Conservation (phyloP, 2,329 filamentous ascomycete species). For the Fusarium paranaense region DNA sequence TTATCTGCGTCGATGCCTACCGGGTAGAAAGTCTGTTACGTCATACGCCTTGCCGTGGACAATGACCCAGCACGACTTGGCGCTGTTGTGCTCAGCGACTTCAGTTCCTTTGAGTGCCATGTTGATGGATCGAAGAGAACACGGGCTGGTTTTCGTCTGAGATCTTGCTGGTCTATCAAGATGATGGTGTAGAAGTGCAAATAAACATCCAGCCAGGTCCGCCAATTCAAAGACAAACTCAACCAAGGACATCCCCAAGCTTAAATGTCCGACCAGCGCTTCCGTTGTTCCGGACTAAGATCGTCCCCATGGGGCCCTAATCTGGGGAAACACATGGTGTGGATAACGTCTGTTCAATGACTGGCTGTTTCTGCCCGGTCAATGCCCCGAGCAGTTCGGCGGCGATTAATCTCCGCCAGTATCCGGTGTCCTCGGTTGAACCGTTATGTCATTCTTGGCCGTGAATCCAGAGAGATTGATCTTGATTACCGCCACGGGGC, state of each 20-base stretch:
- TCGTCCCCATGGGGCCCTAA: background rate
- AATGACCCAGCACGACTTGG: conserved; percentile 92
- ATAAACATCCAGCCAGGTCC: background rate
- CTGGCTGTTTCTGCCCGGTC: background rate
- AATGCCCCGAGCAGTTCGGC: background rate
- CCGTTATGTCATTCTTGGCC: background rate
- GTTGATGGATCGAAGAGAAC: conserved; percentile 9
- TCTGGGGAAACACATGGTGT: background rate
- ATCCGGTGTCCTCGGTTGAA: background rate
- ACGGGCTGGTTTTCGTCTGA: background rate
- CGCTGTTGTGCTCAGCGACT: conserved; percentile 78
- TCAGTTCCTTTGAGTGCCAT: conserved; percentile 64
- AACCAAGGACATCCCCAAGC: background rate
- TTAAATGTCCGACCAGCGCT: background rate
- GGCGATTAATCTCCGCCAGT: background rate
- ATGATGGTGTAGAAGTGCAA: background rate
- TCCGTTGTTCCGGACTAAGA: background rate
- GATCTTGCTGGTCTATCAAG: background rate
- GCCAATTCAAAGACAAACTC: background rate
- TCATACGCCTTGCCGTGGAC: conserved; percentile 63
- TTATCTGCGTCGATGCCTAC: background rate
- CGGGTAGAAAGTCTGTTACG: conserved; percentile 24
- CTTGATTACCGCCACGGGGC: background rate
- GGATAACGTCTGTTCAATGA: background rate
- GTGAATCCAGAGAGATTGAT: background rate